Base-by-base conservation (phyloP, 257 asterid species). In the Capsicum chinense region DNA sequence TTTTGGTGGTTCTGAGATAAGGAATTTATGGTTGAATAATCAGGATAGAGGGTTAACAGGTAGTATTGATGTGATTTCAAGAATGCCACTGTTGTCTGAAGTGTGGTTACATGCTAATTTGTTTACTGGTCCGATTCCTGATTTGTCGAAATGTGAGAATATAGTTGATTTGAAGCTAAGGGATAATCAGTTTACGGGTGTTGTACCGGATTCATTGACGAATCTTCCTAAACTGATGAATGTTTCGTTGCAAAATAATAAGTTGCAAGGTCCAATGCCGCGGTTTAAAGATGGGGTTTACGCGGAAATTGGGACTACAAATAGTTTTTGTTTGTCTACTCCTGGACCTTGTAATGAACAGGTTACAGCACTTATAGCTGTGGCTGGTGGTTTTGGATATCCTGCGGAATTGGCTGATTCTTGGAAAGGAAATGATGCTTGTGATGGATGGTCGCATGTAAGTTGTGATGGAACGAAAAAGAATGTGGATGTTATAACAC, bases 291-390 rank as follows among this genome's bases (percentile, higher is more conserved):
- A 2, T 19, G 69, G 39, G 14, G 91, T 94, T 15, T 0, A 42
- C 0, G 86, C 63, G 3, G 60, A 47, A 0, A 0, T 11, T 58
- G 83, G 9, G 13, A 5, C 6, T 70, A 88, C 88, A 42, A 86
- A 86, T 11, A 89, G 93, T 84, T 96, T 94, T 47, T 96, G 98
- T 80, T 83, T 80, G 79, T 80, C 79, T 12, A 76, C 81, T 42
- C 96, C 97, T 0, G 92, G 98, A 44, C 94, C 97, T 44, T 96
- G 98, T 80, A 95, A 96, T 88, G 94, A 95, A 0, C 98, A 94
- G 85, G 98, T 94, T 63, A 87, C 88, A 44, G 84, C 87, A 3
- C 97, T 95, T 82, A 93, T 95, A 56, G 93, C 79, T 44, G 93
- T 95, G 84, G 98, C 98, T 9, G 94, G 88, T 56, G 94, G 91